phyloP scores from a whole-genome alignment of 768 basidiomycete species.

The Suillus discolor region DNA sequence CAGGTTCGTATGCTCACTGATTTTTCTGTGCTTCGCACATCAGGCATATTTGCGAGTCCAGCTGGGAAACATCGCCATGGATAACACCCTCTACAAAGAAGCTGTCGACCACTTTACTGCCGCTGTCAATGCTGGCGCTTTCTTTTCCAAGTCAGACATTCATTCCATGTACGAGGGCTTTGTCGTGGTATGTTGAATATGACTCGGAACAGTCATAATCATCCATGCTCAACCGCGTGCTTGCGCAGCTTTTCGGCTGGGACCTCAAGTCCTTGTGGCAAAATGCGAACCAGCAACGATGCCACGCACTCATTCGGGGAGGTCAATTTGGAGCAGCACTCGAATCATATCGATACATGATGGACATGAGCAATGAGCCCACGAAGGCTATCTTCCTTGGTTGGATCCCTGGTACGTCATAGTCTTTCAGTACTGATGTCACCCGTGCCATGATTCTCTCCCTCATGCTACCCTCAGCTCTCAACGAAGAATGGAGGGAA shows the following conservation, averaged over 20 bases:
- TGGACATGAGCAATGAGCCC: neutral
- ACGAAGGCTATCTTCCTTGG: neutral
- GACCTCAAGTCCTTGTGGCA: conserved; percentile 2
- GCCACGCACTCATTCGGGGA: neutral
- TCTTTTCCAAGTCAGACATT: neutral
- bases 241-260: neutral
- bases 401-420: neutral
- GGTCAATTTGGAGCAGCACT: conserved; percentile 1
- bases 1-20: neutral
- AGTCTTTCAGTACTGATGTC: neutral
- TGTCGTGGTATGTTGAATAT: neutral
- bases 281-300: neutral
- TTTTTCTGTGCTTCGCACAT: neutral
- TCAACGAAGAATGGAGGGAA: neutral
- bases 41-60: neutral
- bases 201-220: neutral
- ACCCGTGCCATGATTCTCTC: neutral
- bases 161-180: neutral
- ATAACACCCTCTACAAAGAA: neutral
- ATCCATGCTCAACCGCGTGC: neutral
- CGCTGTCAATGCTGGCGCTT: neutral
- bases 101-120: neutral
- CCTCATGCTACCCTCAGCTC: neutral
- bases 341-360: neutral
- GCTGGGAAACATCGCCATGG: neutral